phyloP scores from a whole-genome alignment of 305 asterid genomes.

The Solanum hybrid region DNA sequence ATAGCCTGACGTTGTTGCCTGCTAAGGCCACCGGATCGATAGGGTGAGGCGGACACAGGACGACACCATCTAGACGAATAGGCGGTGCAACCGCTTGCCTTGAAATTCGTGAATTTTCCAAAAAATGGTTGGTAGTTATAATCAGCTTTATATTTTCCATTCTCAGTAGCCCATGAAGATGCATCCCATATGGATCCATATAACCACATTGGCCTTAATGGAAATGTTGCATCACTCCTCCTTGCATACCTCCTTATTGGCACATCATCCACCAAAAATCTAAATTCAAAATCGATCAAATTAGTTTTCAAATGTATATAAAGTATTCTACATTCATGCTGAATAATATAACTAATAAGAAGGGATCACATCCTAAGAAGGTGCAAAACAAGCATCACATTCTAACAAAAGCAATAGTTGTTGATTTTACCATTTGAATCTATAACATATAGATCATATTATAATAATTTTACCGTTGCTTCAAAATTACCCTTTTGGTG shows the following conservation, averaged over 20 bases:
- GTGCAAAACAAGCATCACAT: neutral
- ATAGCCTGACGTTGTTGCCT: constrained; percentile 45
- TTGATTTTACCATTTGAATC: neutral
- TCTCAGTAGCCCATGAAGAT: constrained; percentile 86
- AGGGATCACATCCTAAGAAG: neutral
- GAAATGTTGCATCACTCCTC: constrained; percentile 57
- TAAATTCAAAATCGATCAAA: constrained; percentile 9
- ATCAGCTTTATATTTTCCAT: constrained; percentile 69
- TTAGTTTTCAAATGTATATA: neutral
- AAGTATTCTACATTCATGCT: neutral
- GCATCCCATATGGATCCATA: constrained; percentile 98
- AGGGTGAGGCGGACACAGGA: constrained; percentile 62
- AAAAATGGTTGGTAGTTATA: constrained; percentile 72
- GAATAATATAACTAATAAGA: neutral
- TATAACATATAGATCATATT: neutral
- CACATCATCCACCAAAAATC: constrained; percentile 86
- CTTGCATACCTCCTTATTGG: constrained; percentile 75
- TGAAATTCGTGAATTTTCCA: constrained; percentile 59
- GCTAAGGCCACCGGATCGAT: constrained; percentile 47
- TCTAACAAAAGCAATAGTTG: neutral
- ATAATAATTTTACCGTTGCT: neutral
- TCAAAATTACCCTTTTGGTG: no score
- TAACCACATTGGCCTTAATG: constrained; percentile 85
- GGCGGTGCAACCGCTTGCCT: constrained; percentile 76
- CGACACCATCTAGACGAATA: constrained; percentile 52